Conservation (phyloP, 1,139 yeast species). For the Diutina catenulata region DNA sequence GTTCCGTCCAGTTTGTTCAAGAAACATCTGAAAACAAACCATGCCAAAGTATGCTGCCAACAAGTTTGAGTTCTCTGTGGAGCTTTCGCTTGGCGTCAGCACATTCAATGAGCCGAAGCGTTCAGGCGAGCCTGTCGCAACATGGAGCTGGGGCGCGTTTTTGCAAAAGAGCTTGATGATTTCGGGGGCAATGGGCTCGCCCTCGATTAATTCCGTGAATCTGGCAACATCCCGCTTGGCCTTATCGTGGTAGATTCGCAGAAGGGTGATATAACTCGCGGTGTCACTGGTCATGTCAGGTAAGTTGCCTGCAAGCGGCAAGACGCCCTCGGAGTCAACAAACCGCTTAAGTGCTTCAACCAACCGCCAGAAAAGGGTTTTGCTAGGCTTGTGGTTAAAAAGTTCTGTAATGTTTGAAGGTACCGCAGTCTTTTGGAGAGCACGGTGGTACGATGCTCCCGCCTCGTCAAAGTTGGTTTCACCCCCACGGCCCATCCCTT, state of each 20-base stretch:
- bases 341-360: slow-evolving; percentile 45
- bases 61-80: slow-evolving; percentile 12
- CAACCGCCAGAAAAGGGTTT: slow-evolving; percentile 48
- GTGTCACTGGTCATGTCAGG: slow-evolving; percentile 92
- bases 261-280: slow-evolving; percentile 44
- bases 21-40: no score
- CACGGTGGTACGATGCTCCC: slow-evolving; percentile 40
- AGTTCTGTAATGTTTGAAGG: slow-evolving; percentile 26
- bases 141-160: slow-evolving; percentile 32
- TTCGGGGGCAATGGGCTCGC: slow-evolving; percentile 20
- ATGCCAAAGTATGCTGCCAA: slow-evolving; percentile 26
- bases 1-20: no score
- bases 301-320: slow-evolving; percentile 65
- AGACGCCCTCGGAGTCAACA: slow-evolving; percentile 25
- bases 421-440: slow-evolving; percentile 28
- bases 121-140: slow-evolving; percentile 23
- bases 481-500: slow-evolving; percentile 21
- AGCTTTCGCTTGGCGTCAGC: slow-evolving; percentile 12
- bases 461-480: slow-evolving; percentile 72
- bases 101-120: slow-evolving; percentile 11
- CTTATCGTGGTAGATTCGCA: slow-evolving; percentile 44
- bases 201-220: slow-evolving; percentile 15
- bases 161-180: slow-evolving; percentile 46
- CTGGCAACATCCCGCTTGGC: slow-evolving; percentile 37
- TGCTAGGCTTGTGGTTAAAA: slow-evolving; percentile 15